Conservation (phyloP, 1,139 yeast species). For the Yamadazyma siamensis region DNA sequence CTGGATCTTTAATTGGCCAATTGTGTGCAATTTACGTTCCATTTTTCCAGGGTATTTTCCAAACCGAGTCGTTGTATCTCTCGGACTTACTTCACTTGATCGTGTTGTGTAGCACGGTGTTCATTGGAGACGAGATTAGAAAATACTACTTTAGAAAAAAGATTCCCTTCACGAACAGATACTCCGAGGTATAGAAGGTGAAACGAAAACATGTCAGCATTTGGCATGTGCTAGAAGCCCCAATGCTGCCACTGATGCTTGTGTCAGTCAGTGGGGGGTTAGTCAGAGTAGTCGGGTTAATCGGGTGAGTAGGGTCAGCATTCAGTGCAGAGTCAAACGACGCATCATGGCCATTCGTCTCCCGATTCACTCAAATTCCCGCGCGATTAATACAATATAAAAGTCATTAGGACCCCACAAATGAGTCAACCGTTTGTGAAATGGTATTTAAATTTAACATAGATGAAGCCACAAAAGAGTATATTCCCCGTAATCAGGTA, state of each 20-base stretch:
- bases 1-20: constrained; percentile 90
- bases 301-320: no score
- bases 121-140: constrained; percentile 79
- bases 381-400: no score
- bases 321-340: no score
- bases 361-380: no score
- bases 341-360: no score
- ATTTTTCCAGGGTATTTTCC: constrained; percentile 86
- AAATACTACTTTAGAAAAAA: constrained; percentile 32
- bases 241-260: no score
- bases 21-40: constrained; percentile 90
- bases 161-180: constrained; percentile 11
- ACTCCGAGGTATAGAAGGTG: constrained; percentile 1
- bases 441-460: constrained; percentile 45
- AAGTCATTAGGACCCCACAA: no score
- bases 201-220: no score
- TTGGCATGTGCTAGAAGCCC: no score
- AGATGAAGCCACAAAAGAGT: constrained; percentile 27
- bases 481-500: constrained; percentile 28
- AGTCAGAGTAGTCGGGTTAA: no score
- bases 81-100: constrained; percentile 64
- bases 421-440: no score
- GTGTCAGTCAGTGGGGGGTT: no score
- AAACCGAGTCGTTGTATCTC: constrained; percentile 80
- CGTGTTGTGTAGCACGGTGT: constrained; percentile 70